phyloP scores from a whole-genome alignment of 2,329 filamentous ascomycete species.

The Colletotrichum musae region DNA sequence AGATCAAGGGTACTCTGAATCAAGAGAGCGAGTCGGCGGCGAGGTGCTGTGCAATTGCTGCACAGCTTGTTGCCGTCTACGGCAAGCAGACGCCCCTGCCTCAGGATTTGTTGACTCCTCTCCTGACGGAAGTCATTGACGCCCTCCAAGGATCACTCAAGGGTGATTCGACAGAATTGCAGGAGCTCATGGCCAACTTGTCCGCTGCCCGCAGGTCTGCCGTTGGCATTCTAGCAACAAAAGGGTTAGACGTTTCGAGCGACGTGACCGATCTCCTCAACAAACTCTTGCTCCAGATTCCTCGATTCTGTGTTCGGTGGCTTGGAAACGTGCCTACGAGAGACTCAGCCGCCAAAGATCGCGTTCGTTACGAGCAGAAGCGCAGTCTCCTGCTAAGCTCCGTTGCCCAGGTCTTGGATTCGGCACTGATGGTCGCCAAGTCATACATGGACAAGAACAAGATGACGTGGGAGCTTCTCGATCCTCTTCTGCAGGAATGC shows the following conservation, averaged over 20 bases:
- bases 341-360: slow-evolving; percentile 68
- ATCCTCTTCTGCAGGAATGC: slow-evolving; percentile 71
- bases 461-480: slow-evolving; percentile 68
- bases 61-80: slow-evolving; percentile 68
- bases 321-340: slow-evolving; percentile 69
- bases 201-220: slow-evolving; percentile 69
- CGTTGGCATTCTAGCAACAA: slow-evolving; percentile 59
- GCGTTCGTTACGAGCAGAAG: slow-evolving; percentile 73
- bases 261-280: slow-evolving; percentile 60
- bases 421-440: slow-evolving; percentile 70
- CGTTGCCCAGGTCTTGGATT: slow-evolving; percentile 72
- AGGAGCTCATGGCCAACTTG: slow-evolving; percentile 72
- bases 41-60: slow-evolving; percentile 65
- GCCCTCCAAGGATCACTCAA: slow-evolving; percentile 72
- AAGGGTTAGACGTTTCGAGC: slow-evolving; percentile 33
- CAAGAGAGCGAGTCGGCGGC: slow-evolving; percentile 61
- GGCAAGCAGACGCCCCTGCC: slow-evolving; percentile 61
- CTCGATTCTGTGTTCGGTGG: slow-evolving; percentile 73
- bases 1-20: slow-evolving; percentile 57
- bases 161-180: slow-evolving; percentile 71
- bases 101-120: slow-evolving; percentile 54
- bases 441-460: slow-evolving; percentile 62
- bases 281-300: slow-evolving; percentile 70
- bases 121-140: slow-evolving; percentile 65
- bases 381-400: slow-evolving; percentile 66